Conservation (phyloP, 345 rosid species). For the Boechera divaricarpa region DNA sequence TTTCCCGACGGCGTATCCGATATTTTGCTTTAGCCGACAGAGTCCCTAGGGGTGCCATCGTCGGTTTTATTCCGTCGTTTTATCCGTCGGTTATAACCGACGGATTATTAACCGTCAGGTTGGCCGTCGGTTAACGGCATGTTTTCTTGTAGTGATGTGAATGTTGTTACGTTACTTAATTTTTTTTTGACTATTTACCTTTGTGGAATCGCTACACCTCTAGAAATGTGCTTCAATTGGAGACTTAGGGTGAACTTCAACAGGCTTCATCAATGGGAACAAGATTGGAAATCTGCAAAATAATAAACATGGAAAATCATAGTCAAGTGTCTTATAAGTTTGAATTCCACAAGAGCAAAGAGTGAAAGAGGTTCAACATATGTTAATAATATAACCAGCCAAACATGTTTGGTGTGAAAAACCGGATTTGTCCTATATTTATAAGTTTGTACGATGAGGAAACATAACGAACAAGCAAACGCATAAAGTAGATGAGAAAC, state of each 20-base stretch:
- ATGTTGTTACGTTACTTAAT: background rate
- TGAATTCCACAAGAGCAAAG: background rate
- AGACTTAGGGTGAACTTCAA: constrained; percentile 54
- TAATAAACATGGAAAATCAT: background rate
- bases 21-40: no score
- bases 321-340: background rate
- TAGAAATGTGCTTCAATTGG: constrained; percentile 76
- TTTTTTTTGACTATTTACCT: constrained; percentile 48
- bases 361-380: background rate
- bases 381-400: constrained; percentile 59
- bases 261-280: constrained; percentile 80
- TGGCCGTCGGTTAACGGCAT: no score
- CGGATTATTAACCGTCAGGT: no score
- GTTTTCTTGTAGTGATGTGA: background rate
- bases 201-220: constrained; percentile 73
- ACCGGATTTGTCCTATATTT: no score
- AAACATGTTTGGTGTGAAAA: constrained; percentile 65
- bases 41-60: no score
- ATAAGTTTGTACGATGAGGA: no score
- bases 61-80: no score
- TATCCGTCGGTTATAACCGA: no score
- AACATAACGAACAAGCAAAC: no score
- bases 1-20: no score
- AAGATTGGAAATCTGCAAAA: constrained; percentile 69
- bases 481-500: no score